Percentiles rank a stretch among this genome's conserved stretches.
Evolutionary conservation across 768 basidiomycete genomes (phyloP).

Genomic region (Fomitopsis serialis): DNA sequence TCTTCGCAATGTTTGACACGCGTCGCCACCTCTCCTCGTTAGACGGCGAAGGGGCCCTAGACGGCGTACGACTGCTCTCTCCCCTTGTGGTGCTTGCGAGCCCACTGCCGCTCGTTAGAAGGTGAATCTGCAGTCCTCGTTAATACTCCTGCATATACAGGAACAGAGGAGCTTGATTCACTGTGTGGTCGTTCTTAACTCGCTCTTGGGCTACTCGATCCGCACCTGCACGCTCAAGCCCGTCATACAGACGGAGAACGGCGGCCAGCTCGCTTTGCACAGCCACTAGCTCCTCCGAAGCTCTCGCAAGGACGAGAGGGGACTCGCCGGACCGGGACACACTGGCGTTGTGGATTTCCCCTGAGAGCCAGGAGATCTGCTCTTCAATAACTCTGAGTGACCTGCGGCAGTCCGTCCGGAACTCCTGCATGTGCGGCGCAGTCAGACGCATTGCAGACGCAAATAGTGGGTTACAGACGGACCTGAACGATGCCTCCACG

Average conservation of each 20-base stretch:
- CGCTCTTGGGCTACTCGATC: constrained; percentile 38
- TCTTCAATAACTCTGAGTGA: constrained; percentile 80
- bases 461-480: background rate
- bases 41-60: background rate
- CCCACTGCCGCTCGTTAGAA: background rate
- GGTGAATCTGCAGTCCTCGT: background rate
- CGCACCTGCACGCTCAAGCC: constrained; percentile 56
- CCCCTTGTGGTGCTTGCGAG: background rate
- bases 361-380: constrained; percentile 87
- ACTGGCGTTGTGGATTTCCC: constrained; percentile 69
- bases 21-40: background rate
- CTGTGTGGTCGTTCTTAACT: constrained; percentile 15
- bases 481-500: constrained; percentile 26
- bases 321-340: background rate
- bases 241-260: constrained; percentile 69
- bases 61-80: background rate
- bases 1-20: constrained; percentile 29
- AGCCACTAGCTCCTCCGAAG: constrained; percentile 60
- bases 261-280: constrained; percentile 67
- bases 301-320: constrained; percentile 60
- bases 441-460: background rate
- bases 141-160: background rate
- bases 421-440: constrained; percentile 53
- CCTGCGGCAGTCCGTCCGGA: constrained; percentile 64
- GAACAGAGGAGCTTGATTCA: background rate